Evolutionary conservation across 768 basidiomycete genomes (phyloP), one percentile per base, ranked within the genome.

Genomic region (Trametes cubensis): DNA sequence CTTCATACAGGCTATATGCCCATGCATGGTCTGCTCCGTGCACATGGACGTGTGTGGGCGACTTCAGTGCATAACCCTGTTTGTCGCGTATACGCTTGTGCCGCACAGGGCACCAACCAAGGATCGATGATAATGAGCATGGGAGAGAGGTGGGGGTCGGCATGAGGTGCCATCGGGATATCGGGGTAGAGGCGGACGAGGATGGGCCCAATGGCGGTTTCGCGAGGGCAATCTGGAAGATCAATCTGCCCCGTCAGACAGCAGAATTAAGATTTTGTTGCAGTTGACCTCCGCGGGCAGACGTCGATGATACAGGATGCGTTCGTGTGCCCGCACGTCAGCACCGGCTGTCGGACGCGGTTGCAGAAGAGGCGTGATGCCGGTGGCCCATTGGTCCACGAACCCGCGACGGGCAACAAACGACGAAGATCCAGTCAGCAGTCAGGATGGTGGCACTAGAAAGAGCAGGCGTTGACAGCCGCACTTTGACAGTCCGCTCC

Each of bases 161-260:
- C 51, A 53, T 40, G 4, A 10, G 20, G n/a, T 4, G 39, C 11
- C 51, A 13, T 20, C 39, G 51, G 20, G 8, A 53, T 20, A 40
- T 53, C 38, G 51, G 51, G 0, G 38, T 18, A 53, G 38, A 40
- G 34, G 20, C 25, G 48, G 48, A 23, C 26, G 34, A 47, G 38
- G 26, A 17, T 7, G 15, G 4, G 48, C 3, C 13, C 45, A 21
- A 39, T 25, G 23, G 39, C 46, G 54, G 42, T 8, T 26, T n/a
- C 11, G 42, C n/a, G 18, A 6, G 20, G 11, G 17, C 1, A 34
- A 48, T 48, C 56, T 48, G 46, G 17, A 39, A 8, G 13, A 39
- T 58, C 56, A 58, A 58, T 57, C 55, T 57, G 45, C 42, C 3
- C n/a, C 48, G 56, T 58, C 56, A 58, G 34, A 49, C 47, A 58